These are phyloP conservation scores for Achaetomiella virescens DNA, from an alignment of 495 filamentous ascomycete species.

Conservation along the genomic window DNA sequence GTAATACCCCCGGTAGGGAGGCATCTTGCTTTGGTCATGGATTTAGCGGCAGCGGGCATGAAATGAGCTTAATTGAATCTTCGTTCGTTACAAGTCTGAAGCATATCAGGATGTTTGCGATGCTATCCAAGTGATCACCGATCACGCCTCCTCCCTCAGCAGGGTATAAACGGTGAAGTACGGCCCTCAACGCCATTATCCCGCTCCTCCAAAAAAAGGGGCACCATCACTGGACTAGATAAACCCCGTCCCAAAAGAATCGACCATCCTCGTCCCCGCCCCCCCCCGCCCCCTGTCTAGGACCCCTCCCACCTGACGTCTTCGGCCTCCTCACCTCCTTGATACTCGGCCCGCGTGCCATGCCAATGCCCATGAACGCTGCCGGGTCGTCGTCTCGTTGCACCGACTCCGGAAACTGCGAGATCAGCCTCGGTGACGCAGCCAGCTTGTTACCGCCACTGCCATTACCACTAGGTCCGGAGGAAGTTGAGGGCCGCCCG, in stretches of 20 bases:
- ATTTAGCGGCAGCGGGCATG: neutral
- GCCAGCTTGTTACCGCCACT: neutral
- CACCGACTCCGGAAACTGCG: conserved; percentile 9
- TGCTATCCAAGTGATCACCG: too few relatives aligned
- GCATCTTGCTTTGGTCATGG: neutral
- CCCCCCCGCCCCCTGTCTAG: neutral
- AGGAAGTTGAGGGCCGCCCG: conserved; percentile 8
- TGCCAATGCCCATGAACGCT: conserved; percentile 24
- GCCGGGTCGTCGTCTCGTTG: neutral
- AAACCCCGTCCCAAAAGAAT: conserved; percentile 26
- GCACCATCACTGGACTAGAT: conserved; percentile 11
- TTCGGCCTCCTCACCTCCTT: conserved; percentile 11
- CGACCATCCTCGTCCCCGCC: conserved; percentile 6
- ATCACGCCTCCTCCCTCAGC: too few relatives aligned
- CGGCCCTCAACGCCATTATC: too few relatives aligned
- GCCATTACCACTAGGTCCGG: neutral
- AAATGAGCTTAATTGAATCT: neutral
- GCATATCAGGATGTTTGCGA: too few relatives aligned
- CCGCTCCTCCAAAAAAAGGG: too few relatives aligned
- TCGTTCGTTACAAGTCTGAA: neutral
- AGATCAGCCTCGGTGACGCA: conserved; percentile 11
- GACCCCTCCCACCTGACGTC: neutral
- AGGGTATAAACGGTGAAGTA: neutral
- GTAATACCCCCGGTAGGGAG: neutral
- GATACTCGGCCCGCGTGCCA: conserved; percentile 30